These are phyloP conservation scores for Chalaropsis thielavioides DNA, from an alignment of 2,329 filamentous ascomycete genomes.

Conservation along the genomic window DNA sequence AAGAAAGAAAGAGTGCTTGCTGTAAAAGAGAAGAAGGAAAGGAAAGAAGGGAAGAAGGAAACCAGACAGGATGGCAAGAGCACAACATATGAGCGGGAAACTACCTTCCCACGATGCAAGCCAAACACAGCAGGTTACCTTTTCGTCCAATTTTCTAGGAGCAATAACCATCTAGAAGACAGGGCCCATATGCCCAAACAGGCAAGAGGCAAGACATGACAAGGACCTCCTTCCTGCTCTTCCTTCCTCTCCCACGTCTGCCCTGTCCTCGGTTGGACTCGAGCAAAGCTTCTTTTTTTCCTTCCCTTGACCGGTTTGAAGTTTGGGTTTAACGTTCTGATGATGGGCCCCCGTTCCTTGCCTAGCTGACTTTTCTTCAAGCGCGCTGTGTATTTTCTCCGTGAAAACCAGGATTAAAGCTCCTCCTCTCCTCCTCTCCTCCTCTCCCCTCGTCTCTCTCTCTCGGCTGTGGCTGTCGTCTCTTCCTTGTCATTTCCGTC, in stretches of 20 bases:
- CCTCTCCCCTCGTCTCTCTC: not conserved
- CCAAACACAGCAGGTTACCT: not conserved
- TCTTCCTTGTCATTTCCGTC: not conserved
- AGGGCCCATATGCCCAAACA: not conserved
- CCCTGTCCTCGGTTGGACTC: not conserved
- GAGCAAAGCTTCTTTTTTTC: not conserved
- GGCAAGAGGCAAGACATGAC: not conserved
- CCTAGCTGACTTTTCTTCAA: not conserved
- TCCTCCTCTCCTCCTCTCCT: not conserved
- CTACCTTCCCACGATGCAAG: not conserved
- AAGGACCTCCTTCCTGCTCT: not conserved
- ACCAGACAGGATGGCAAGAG: not conserved
- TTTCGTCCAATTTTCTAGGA: not conserved
- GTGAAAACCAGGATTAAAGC: not conserved
- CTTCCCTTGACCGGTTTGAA: not conserved
- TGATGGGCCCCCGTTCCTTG: not conserved
- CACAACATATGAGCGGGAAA: not conserved
- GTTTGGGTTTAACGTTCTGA: too few relatives aligned
- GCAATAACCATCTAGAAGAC: too few relatives aligned
- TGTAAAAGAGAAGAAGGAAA: constrained; percentile 7
- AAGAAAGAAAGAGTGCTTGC: not conserved
- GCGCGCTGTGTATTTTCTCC: not conserved
- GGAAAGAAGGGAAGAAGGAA: not conserved
- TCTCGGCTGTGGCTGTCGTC: not conserved
- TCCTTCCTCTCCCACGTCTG: not conserved